Evolutionary conservation across 2,329 filamentous ascomycete genomes (phyloP).

Genomic region (Catunica adiposa): DNA sequence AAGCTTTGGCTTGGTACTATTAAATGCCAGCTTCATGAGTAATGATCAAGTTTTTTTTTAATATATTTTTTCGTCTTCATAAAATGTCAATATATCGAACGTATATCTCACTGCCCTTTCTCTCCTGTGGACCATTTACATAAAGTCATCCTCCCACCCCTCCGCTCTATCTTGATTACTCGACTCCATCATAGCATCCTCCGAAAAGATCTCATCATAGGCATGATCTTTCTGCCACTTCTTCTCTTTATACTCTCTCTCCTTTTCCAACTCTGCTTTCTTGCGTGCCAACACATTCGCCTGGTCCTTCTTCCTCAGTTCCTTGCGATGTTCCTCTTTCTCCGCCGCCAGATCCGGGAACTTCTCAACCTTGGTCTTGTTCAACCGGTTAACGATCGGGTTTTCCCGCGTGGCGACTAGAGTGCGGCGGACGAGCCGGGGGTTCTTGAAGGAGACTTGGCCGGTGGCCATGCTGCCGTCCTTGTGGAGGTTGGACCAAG

Average conservation of each 20-base stretch:
- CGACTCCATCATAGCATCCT: slow-evolving; percentile 57
- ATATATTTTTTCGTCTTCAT: background rate
- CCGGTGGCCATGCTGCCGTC: slow-evolving; percentile 90
- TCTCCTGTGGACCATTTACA: slow-evolving; percentile 36
- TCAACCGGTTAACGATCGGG: slow-evolving; percentile 85
- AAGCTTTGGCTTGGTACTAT: background rate
- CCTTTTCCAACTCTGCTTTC: slow-evolving; percentile 57
- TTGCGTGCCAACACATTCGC: slow-evolving; percentile 44
- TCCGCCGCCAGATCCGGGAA: slow-evolving; percentile 71
- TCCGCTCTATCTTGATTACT: slow-evolving; percentile 75
- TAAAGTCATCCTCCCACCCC: slow-evolving; percentile 81
- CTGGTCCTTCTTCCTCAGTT: slow-evolving; percentile 56
- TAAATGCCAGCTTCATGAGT: background rate
- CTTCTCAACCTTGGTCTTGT: slow-evolving; percentile 86
- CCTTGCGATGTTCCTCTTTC: slow-evolving; percentile 57
- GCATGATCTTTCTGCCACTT: slow-evolving; percentile 96
- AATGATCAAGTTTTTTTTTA: background rate
- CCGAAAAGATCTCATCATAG: slow-evolving; percentile 80
- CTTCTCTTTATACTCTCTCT: slow-evolving; percentile 70
- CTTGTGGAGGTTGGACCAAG: slow-evolving; percentile 92
- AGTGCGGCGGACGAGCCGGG: slow-evolving; percentile 66
- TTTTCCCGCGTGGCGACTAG: slow-evolving; percentile 73
- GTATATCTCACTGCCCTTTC: background rate
- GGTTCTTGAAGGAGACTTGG: slow-evolving; percentile 88
- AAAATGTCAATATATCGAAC: background rate